Percentiles rank a stretch among this genome's conserved stretches.
These are phyloP conservation scores for Graphilbum fragrans DNA, from an alignment of 2,329 filamentous ascomycete genomes.

Conservation along the genomic window DNA sequence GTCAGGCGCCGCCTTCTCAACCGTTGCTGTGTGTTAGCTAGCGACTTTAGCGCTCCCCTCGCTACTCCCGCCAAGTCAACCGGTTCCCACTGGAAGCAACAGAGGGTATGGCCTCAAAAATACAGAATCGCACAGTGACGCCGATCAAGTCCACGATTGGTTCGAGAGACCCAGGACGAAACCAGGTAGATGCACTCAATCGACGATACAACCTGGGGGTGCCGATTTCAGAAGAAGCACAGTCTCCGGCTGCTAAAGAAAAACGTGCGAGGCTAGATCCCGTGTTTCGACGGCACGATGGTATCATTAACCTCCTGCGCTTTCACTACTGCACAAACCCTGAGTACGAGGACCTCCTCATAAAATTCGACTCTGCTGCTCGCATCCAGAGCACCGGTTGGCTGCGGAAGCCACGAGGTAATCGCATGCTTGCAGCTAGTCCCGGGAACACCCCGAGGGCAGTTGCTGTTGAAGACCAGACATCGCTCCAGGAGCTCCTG, in stretches of 20 bases:
- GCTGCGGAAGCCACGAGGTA: conserved; percentile 12
- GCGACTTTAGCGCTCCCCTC: too few species aligned
- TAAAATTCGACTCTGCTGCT: conserved; percentile 12
- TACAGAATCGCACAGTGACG: conserved; percentile 8
- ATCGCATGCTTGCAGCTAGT: conserved; percentile 9
- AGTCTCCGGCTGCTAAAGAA: conserved; percentile 11
- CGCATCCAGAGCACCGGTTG: conserved; percentile 11
- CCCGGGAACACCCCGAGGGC: conserved; percentile 8
- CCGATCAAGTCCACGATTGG: not conserved
- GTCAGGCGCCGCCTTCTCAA: too few species aligned
- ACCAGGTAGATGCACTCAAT: conserved; percentile 14
- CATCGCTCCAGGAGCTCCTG: conserved; percentile 14
- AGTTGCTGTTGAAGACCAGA: conserved; percentile 8
- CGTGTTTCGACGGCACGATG: conserved; percentile 9
- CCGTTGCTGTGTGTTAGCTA: too few species aligned
- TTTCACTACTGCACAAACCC: conserved; percentile 12
- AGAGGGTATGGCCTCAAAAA: not conserved
- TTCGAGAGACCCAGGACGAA: conserved; percentile 6
- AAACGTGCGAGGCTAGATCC: conserved; percentile 8
- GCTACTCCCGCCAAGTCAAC: too few species aligned
- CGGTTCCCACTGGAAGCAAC: too few species aligned
- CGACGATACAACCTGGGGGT: conserved; percentile 15
- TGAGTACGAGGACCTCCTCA: conserved; percentile 4
- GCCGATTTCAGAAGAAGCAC: conserved; percentile 8
- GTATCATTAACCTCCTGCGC: conserved; percentile 13